Conservation (phyloP, 163 green algal species). For the Scenedesmus sp. region DNA sequence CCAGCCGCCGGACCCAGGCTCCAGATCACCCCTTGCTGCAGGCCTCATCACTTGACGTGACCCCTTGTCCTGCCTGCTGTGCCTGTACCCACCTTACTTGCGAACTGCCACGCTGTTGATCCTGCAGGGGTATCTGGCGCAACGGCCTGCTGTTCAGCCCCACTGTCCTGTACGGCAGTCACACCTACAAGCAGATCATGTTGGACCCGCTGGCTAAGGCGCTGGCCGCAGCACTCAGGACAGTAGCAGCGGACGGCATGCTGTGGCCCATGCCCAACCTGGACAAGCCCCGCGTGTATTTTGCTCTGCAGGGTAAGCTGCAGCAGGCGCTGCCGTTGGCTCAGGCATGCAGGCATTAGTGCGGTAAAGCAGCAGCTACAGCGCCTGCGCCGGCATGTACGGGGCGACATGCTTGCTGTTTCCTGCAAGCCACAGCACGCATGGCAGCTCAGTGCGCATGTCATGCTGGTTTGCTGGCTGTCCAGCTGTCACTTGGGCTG, state of each 20-base stretch:
- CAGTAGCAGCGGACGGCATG: background rate
- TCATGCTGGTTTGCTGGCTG: background rate
- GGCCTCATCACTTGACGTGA: no score
- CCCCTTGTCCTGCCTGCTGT: background rate
- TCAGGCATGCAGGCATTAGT: background rate
- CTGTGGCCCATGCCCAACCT: background rate
- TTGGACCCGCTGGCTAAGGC: constrained; percentile 36
- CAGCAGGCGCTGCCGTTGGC: background rate
- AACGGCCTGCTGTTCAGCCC: constrained; percentile 50
- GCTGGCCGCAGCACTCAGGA: background rate
- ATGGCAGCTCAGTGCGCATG: background rate
- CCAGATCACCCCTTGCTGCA: no score
- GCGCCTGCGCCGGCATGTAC: background rate
- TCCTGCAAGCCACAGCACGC: background rate
- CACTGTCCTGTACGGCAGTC: background rate
- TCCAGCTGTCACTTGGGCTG: background rate
- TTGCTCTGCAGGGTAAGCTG: constrained; percentile 43
- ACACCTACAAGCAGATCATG: constrained; percentile 56
- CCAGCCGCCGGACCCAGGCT: no score
- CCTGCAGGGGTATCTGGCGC: constrained; percentile 47
- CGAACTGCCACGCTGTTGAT: background rate
- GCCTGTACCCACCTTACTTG: background rate
- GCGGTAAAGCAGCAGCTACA: background rate
- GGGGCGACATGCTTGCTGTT: background rate
- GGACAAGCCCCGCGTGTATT: constrained; percentile 17